Evolutionary conservation across 2,329 filamentous ascomycete genomes (phyloP), one percentile per base, ranked within the genome.

Genomic region (Bipolaris gigantea): DNA sequence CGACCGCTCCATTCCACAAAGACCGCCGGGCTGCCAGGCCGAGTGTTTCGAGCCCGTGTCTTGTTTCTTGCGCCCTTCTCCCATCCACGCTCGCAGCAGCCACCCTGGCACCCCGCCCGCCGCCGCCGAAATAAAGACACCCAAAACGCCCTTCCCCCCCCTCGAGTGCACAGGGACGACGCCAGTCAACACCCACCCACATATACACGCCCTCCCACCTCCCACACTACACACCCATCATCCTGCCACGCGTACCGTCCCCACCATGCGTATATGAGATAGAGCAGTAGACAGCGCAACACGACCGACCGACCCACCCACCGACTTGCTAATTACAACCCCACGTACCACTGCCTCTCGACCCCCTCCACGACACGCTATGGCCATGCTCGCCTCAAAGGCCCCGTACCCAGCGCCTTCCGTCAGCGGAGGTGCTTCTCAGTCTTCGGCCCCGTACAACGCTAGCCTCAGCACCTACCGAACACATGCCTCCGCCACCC

Each of bases 351-450:
- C 55, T 30, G 6, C n/a, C 42, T 42, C 30, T 41, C 39, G 39
- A 42, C 33, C 23, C 48, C 33, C 41, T 32, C 32, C 36, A 36
- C 42, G 43, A 50, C 36, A 43, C 47, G 53, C 50, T 57, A 90
- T 92, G 89, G 86, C 89, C 67, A 89, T 92, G 85, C 78, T 92
- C 69, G 89, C 89, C 62, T 85, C 89, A 56, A 91, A 92, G 73
- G 80, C 87, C 65, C 81, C 87, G 39, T 90, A 88, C 70, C 81
- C 87, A 62, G 77, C 85, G 48, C 70, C 72, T 38, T 79, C 83
- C 50, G 75, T 86, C 42, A 67, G 62, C 50, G 67, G 63, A 48
- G 63, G 60, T 35, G 62, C 64, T 34, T 65, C 70, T 21, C 69
- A 72, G 52, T 60, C 67, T 7, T 64, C 72, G 4, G 55, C 65